Evolutionary conservation across 2,329 filamentous ascomycete genomes (phyloP).

Genomic region (Beauveria brongniartii): DNA sequence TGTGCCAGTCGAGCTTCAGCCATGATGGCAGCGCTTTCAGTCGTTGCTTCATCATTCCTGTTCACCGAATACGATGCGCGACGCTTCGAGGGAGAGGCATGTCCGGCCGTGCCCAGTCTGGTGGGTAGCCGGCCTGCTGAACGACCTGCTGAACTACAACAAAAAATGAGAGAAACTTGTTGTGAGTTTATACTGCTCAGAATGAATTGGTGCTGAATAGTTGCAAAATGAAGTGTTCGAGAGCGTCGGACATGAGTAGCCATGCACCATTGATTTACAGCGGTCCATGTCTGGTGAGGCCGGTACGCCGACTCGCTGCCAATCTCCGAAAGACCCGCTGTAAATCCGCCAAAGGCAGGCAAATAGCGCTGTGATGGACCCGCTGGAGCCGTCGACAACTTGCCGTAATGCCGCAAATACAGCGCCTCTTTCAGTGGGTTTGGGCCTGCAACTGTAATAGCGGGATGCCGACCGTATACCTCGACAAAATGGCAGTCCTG

Average conservation of each 20-base stretch:
- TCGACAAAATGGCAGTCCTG: background rate
- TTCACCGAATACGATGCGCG: too few relatives aligned
- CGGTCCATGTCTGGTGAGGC: background rate
- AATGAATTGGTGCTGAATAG: background rate
- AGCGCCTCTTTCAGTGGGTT: background rate
- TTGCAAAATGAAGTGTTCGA: background rate
- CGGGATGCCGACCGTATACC: background rate
- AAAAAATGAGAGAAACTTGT: background rate
- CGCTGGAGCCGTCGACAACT: background rate
- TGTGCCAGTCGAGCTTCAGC: constrained; percentile 1
- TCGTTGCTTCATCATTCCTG: constrained; percentile 11
- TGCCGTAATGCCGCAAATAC: background rate
- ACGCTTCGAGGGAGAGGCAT: background rate
- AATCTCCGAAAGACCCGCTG: background rate
- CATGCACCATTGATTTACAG: background rate
- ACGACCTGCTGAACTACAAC: too few relatives aligned
- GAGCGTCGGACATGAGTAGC: background rate
- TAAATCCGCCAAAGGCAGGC: background rate
- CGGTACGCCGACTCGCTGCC: background rate
- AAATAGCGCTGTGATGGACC: background rate
- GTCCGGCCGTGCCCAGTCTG: background rate
- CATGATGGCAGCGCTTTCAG: background rate
- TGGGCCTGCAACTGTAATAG: background rate
- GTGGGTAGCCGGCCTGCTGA: background rate
- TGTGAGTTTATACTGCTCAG: too few relatives aligned